Conservation (phyloP, 2,329 filamentous ascomycete genomes). For the Xylaria sp. region DNA sequence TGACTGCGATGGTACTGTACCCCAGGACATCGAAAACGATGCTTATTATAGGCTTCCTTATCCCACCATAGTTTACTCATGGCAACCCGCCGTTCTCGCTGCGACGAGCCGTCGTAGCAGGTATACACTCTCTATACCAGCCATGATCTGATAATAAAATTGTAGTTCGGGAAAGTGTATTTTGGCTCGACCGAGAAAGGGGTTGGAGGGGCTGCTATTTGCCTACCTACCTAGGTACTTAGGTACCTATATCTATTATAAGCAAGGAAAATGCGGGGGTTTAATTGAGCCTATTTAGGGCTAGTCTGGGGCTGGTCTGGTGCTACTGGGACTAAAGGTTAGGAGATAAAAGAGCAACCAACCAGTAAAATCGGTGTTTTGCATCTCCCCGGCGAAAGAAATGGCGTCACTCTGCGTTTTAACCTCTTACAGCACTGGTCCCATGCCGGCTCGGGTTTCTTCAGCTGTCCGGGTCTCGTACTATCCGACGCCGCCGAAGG, state of each 20-base stretch:
- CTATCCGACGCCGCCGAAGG: background rate
- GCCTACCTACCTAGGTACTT: background rate
- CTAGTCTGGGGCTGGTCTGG: slow-evolving; percentile 20
- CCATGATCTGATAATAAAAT: background rate
- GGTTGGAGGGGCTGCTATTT: too few relatives aligned
- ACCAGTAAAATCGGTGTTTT: slow-evolving; percentile 7
- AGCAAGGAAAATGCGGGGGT: slow-evolving; percentile 17
- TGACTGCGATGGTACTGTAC: too few relatives aligned
- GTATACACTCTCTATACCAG: background rate
- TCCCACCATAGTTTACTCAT: background rate
- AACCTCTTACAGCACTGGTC: background rate
- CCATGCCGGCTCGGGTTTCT: background rate
- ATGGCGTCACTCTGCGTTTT: slow-evolving; percentile 25
- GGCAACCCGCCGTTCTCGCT: background rate
- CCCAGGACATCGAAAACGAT: background rate
- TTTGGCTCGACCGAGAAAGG: too few relatives aligned
- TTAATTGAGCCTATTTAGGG: slow-evolving; percentile 24
- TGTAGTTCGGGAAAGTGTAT: too few relatives aligned
- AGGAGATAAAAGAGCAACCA: background rate
- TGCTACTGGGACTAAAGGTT: background rate
- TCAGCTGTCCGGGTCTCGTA: background rate
- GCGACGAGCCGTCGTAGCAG: background rate
- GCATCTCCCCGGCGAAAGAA: background rate
- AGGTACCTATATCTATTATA: background rate
- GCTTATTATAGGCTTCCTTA: too few relatives aligned